Base-by-base conservation (phyloP, 768 basidiomycete species). In the Amanita thiersii region DNA sequence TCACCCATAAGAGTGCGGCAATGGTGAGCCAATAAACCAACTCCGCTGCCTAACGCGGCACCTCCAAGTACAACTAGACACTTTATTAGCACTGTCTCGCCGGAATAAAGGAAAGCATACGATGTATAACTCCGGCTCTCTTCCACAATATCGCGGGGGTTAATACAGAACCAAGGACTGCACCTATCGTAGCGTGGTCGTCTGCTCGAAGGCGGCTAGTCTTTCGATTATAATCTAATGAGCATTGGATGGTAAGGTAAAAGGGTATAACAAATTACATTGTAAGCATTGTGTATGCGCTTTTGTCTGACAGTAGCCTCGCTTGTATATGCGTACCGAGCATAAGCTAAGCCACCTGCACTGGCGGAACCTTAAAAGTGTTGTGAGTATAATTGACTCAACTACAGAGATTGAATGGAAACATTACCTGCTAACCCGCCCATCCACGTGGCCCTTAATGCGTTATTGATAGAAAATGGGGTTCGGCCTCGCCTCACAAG, bases 121-220 rank as follows among this genome's bases (percentile, higher is more conserved):
- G 52, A 50, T 86, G 76, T n/a, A 79, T 59, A 11, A 68, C 55
- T 24, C 60, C 66, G 23, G 81, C 83, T 40, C 72, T 70, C 37
- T 73, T 86, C 83, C 84, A 89, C 37, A 88, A 66, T 20, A 87
- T 39, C 2, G 84, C 81, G 2, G 87, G 81, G 3, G 70, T 73
- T 2, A 88, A 55, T 10, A 82, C 71, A 11, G 73, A 74, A 43
- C 69, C 72, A 15, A 90, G 58, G 35, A 88, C 52, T 14, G 70
- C 69, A 18, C 87, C 87, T 34, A 89, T 83, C 1, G 76, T 86
- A 15, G 83, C 71, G 53, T 86, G 79, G 56, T 89, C 87, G 41
- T 86, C 77, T 35, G 71, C 68, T 48, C 85, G 66, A 39, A 85
- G 58, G 15, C 73, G 68, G 30, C 65, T 62, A 10, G 68, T 72